A percentile compares a stretch with the other conserved stretches of the same genome.
phyloP scores from a whole-genome alignment of 495 filamentous ascomycete species.

The Pyronema domesticum region DNA sequence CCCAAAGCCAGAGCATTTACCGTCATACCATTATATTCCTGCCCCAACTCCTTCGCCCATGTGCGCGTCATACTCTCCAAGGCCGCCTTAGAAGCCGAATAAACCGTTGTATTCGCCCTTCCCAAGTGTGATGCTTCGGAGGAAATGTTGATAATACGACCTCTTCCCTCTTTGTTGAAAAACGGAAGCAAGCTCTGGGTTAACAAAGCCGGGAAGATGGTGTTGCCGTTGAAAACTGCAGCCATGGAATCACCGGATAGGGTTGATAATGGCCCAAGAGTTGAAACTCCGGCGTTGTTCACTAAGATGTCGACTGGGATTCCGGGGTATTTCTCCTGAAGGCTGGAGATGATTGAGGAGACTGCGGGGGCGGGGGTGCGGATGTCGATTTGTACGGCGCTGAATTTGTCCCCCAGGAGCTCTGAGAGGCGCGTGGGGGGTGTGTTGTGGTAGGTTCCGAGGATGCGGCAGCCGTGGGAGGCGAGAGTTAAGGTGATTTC shows the following conservation, averaged over 20 bases:
- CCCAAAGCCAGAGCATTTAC: slow-evolving; percentile 84
- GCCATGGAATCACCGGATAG: slow-evolving; percentile 43
- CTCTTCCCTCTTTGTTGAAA: slow-evolving; percentile 54
- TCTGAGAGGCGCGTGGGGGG: slow-evolving; percentile 31
- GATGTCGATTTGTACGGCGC: slow-evolving; percentile 27
- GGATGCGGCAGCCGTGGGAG: slow-evolving; percentile 47
- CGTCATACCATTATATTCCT: slow-evolving; percentile 38
- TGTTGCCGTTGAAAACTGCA: slow-evolving; percentile 59
- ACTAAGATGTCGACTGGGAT: slow-evolving; percentile 63
- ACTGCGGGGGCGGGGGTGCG: slow-evolving; percentile 24
- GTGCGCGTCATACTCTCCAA: slow-evolving; percentile 79
- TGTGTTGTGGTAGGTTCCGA: slow-evolving; percentile 52
- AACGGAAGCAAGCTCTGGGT: slow-evolving; percentile 50
- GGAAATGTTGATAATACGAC: slow-evolving; percentile 68
- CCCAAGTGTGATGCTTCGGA: slow-evolving; percentile 51
- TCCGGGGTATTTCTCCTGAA: slow-evolving; percentile 18
- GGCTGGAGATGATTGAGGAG: slow-evolving; percentile 27
- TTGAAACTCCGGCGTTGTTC: slow-evolving; percentile 67
- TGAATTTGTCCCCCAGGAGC: slow-evolving; percentile 24
- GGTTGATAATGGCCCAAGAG: slow-evolving; percentile 41
- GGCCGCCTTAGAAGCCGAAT: slow-evolving; percentile 77
- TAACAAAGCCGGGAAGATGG: slow-evolving; percentile 66
- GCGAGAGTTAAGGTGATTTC: slow-evolving; percentile 64
- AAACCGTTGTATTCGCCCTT: slow-evolving; percentile 53
- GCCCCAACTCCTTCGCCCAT: slow-evolving; percentile 65